A percentile compares a stretch with the other conserved stretches of the same genome.
Conservation (phyloP, 495 filamentous ascomycete genomes). For the Xylona heveae region DNA sequence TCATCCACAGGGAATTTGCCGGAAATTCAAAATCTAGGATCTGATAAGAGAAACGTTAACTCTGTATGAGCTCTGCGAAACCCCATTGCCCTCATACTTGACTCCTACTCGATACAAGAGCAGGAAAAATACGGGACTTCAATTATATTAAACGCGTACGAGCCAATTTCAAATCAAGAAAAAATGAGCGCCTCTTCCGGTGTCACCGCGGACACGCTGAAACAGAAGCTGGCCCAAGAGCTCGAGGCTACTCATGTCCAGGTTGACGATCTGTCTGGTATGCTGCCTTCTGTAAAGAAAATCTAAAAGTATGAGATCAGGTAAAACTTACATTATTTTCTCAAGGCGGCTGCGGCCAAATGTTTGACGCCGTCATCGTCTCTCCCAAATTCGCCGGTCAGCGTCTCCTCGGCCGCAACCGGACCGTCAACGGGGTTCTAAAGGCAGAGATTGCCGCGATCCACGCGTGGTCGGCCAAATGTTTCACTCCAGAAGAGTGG, state of each 20-base stretch:
- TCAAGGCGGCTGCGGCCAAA: constrained; percentile 94
- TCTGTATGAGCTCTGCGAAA: too few species aligned
- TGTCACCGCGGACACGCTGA: constrained; percentile 49
- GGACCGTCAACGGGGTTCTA: constrained; percentile 68
- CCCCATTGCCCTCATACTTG: too few species aligned
- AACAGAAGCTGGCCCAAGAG: constrained; percentile 42
- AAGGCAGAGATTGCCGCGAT: constrained; percentile 89
- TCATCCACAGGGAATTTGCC: too few species aligned
- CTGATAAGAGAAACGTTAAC: too few species aligned
- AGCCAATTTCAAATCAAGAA: too few species aligned
- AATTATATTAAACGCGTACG: too few species aligned
- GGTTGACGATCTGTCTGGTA: constrained; percentile 87
- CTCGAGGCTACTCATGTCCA: constrained; percentile 72
- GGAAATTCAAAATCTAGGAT: too few species aligned
- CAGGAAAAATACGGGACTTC: too few species aligned
- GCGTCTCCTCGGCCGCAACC: constrained; percentile 68
- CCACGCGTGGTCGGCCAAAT: constrained; percentile 97
- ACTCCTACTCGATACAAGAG: too few species aligned
- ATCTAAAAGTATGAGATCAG: too few species aligned
- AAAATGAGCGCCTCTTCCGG: constrained; percentile 25
- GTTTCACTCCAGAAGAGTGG: constrained; percentile 90
- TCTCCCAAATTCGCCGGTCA: constrained; percentile 74
- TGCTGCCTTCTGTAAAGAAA: too few species aligned
- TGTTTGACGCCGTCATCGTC: constrained; percentile 82
- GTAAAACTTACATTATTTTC: too few species aligned